These are phyloP conservation scores for Phialophora tarda DNA, from an alignment of 2,329 filamentous ascomycete species.

Conservation along the genomic window DNA sequence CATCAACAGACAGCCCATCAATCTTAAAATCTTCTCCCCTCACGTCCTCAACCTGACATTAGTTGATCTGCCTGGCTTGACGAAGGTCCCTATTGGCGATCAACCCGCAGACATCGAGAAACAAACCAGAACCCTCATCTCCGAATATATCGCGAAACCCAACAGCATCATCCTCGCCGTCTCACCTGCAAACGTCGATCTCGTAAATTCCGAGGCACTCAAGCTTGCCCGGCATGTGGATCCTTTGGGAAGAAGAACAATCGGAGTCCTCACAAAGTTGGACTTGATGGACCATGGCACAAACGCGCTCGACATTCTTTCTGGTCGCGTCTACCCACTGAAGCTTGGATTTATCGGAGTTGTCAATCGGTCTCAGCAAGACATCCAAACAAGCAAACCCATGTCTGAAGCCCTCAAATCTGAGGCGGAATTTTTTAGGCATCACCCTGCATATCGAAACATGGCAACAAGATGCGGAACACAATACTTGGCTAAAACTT, in stretches of 20 bases:
- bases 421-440: constrained; percentile 93
- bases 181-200: constrained; percentile 94
- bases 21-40: constrained; percentile 97
- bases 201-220: constrained; percentile 96
- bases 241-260: constrained; percentile 89
- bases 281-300: constrained; percentile 99
- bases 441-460: constrained; percentile 95
- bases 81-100: constrained; percentile 97
- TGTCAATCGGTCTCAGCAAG: constrained; percentile 96
- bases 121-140: constrained; percentile 93
- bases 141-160: constrained; percentile 97
- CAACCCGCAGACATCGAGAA: constrained; percentile 98
- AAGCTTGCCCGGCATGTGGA: constrained; percentile 98
- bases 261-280: constrained; percentile 94
- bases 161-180: constrained; percentile 98
- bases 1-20: constrained; percentile 96
- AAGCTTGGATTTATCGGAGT: constrained; percentile 98
- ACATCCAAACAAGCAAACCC: constrained; percentile 95
- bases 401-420: constrained; percentile 87
- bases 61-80: constrained; percentile 93
- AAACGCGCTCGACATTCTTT: constrained; percentile 96
- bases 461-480: constrained; percentile 94
- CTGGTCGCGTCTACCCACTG: constrained; percentile 91
- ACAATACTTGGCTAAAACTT: constrained; percentile 88
- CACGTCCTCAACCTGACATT: constrained; percentile 95